phyloP scores from a whole-genome alignment of 2,329 filamentous ascomycete genomes.

The Stagonosporopsis cucurbitacearum region DNA sequence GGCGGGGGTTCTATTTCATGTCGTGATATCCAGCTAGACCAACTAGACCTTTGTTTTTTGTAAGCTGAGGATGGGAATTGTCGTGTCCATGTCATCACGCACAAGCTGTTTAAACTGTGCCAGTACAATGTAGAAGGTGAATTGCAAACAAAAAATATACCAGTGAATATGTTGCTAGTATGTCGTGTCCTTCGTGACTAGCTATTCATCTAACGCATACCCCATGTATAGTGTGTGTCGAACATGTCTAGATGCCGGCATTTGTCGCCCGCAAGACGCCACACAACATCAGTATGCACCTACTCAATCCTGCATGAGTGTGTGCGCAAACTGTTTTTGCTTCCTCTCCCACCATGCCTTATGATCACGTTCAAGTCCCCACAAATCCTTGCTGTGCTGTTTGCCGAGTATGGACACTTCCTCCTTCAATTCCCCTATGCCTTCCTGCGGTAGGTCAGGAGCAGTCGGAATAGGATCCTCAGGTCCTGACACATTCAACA shows the following conservation, averaged over 20 bases:
- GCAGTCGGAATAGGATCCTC: constrained; percentile 4
- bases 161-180: too few species aligned
- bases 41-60: constrained; percentile 26
- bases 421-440: constrained; percentile 24
- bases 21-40: constrained; percentile 44
- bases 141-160: background rate
- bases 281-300: background rate
- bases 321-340: constrained; percentile 23
- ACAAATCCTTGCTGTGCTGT: constrained; percentile 28
- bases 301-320: constrained; percentile 26
- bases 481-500: constrained; percentile 23
- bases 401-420: constrained; percentile 27
- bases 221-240: too few species aligned
- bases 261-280: background rate
- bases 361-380: constrained; percentile 30
- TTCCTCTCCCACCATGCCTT: constrained; percentile 37
- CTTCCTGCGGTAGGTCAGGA: constrained; percentile 21
- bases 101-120: constrained; percentile 2
- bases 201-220: too few species aligned
- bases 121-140: background rate
- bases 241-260: background rate
- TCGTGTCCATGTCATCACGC: background rate
- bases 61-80: constrained; percentile 4
- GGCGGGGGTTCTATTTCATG: constrained; percentile 21
- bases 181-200: too few species aligned